Conservation (phyloP, 2,329 filamentous ascomycete species). For the Sporothrix dimorphospora region DNA sequence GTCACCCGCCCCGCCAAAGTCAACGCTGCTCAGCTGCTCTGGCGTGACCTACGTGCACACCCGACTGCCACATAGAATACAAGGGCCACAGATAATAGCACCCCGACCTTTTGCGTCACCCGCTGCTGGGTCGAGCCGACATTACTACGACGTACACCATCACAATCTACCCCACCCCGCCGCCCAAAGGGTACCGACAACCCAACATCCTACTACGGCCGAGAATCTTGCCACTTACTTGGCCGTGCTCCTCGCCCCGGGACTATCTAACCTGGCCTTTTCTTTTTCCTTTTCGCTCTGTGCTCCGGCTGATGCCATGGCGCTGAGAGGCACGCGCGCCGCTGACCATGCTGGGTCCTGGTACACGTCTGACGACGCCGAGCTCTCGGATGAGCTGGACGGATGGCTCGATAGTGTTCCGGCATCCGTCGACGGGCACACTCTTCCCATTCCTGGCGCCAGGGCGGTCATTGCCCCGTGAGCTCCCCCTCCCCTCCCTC, state of each 20-base stretch:
- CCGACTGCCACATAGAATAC: too few relatives aligned
- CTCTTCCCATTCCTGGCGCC: constrained; percentile 71
- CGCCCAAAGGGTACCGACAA: too few relatives aligned
- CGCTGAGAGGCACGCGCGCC: constrained; percentile 30
- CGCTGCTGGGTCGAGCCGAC: too few relatives aligned
- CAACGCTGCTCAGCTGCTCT: too few relatives aligned
- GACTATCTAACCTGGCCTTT: background rate
- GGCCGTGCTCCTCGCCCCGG: background rate
- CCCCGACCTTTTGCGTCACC: too few relatives aligned
- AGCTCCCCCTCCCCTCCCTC: constrained; percentile 41
- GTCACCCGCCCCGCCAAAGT: too few relatives aligned
- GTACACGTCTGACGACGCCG: constrained; percentile 68
- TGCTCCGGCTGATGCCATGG: constrained; percentile 25
- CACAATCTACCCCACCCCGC: too few relatives aligned
- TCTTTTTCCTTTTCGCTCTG: background rate
- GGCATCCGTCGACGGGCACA: constrained; percentile 59
- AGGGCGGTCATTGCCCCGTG: constrained; percentile 92
- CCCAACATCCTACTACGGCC: background rate
- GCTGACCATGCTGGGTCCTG: constrained; percentile 76
- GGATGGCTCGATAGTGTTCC: constrained; percentile 75
- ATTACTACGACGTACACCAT: background rate
- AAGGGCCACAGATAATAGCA: too few relatives aligned
- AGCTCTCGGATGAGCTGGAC: constrained; percentile 72
- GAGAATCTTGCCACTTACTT: background rate
- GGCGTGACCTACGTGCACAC: too few relatives aligned